Evolutionary conservation across 2,329 filamentous ascomycete species (phyloP).

Genomic region (Cladophialophora exuberans): DNA sequence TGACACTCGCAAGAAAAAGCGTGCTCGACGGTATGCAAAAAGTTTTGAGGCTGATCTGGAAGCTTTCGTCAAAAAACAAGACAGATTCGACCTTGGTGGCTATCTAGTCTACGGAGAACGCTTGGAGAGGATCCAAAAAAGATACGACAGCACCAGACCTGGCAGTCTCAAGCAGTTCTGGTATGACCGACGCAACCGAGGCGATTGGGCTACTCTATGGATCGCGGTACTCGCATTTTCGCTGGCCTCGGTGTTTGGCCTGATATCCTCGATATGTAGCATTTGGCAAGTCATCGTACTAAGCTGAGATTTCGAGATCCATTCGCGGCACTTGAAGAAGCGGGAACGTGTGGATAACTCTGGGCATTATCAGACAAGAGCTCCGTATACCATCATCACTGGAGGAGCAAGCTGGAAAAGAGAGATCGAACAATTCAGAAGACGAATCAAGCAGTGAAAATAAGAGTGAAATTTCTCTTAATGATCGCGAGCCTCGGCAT

Average conservation of each 20-base stretch:
- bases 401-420: too few relatives aligned
- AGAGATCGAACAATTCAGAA: too few relatives aligned
- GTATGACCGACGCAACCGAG: constrained; percentile 38
- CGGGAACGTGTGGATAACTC: too few relatives aligned
- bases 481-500: too few relatives aligned
- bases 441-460: too few relatives aligned
- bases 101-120: constrained; percentile 39
- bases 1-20: background rate
- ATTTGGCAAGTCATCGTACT: constrained; percentile 38
- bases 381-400: too few relatives aligned
- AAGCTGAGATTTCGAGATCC: too few relatives aligned
- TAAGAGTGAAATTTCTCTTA: too few relatives aligned
- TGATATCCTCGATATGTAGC: constrained; percentile 37
- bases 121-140: constrained; percentile 36
- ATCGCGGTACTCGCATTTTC: constrained; percentile 37
- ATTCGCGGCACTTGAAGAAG: too few relatives aligned
- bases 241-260: constrained; percentile 37
- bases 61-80: background rate
- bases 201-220: constrained; percentile 42
- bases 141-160: constrained; percentile 34
- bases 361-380: too few relatives aligned
- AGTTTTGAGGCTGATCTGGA: background rate
- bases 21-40: background rate
- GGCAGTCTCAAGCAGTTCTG: constrained; percentile 37
- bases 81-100: constrained; percentile 31